These are phyloP conservation scores for Ilyonectria sp. DNA, from an alignment of 2,329 filamentous ascomycete species.

Conservation along the genomic window DNA sequence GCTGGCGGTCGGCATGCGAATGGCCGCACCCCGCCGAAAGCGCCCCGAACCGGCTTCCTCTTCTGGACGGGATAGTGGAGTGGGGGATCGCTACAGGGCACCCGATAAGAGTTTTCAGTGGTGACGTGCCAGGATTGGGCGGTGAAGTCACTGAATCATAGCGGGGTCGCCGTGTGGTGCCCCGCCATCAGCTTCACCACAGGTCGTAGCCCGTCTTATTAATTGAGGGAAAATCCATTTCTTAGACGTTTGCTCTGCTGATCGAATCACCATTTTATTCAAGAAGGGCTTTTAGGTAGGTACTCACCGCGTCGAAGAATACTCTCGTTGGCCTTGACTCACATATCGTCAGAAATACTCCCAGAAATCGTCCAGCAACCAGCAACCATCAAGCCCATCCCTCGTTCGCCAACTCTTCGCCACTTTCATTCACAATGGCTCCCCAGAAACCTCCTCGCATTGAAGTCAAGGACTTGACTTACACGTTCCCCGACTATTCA, in stretches of 20 bases:
- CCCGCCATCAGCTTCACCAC: constrained; percentile 39
- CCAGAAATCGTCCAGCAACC: neutral
- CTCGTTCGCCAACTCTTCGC: constrained; percentile 17
- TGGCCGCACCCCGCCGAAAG: too few relatives aligned
- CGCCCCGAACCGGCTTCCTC: neutral
- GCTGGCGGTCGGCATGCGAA: constrained; percentile 28
- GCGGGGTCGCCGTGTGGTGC: constrained; percentile 39
- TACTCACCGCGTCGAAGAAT: neutral
- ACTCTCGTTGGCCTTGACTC: neutral
- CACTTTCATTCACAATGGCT: constrained; percentile 46
- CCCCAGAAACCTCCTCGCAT: constrained; percentile 70
- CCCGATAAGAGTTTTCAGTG: constrained; percentile 1
- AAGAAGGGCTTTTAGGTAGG: neutral
- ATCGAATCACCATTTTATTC: neutral
- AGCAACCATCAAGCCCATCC: constrained; percentile 6
- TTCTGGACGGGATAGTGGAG: constrained; percentile 9
- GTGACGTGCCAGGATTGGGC: constrained; percentile 42
- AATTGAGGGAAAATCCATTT: constrained; percentile 35
- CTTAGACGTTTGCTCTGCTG: constrained; percentile 5
- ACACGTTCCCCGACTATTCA: constrained; percentile 89
- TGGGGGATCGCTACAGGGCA: constrained; percentile 23
- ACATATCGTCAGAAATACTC: neutral
- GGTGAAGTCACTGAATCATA: constrained; percentile 29
- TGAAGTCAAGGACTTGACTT: constrained; percentile 82
- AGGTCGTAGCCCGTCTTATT: neutral